phyloP scores from a whole-genome alignment of 768 basidiomycete species.

The Lactarius sanguifluus region DNA sequence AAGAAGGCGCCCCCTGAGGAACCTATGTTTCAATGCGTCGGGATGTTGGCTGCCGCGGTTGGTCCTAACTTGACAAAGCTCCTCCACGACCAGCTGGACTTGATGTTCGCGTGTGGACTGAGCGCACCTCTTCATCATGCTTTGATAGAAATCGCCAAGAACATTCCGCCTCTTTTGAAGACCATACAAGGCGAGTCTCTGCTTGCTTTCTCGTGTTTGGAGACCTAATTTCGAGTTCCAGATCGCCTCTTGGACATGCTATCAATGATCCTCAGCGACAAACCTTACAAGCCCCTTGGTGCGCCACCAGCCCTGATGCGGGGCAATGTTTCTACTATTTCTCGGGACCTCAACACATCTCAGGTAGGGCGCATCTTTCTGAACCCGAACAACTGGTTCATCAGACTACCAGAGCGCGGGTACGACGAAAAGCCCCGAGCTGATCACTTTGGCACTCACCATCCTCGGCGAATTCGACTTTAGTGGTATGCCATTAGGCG shows the following conservation, averaged over 20 bases:
- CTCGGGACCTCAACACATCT: slow-evolving; percentile 51
- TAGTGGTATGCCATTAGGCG: slow-evolving; percentile 55
- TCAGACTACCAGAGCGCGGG: slow-evolving; percentile 10
- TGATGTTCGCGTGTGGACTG: slow-evolving; percentile 93
- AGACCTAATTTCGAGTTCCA: slow-evolving; percentile 34
- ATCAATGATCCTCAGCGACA: slow-evolving; percentile 76
- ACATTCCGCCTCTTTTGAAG: slow-evolving; percentile 87
- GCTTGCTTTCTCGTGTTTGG: not conserved
- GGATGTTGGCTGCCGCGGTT: slow-evolving; percentile 92
- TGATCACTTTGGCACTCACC: slow-evolving; percentile 77
- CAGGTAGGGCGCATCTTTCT: slow-evolving; percentile 41
- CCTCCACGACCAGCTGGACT: slow-evolving; percentile 92
- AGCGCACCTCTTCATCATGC: slow-evolving; percentile 87
- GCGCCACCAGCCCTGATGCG: slow-evolving; percentile 67
- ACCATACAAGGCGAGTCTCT: slow-evolving; percentile 82
- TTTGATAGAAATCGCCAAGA: slow-evolving; percentile 75
- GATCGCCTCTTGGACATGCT: slow-evolving; percentile 89
- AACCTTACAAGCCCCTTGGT: slow-evolving; percentile 84
- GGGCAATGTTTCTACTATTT: slow-evolving; percentile 48
- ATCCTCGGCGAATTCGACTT: slow-evolving; percentile 95
- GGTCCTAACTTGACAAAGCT: slow-evolving; percentile 95
- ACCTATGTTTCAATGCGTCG: slow-evolving; percentile 96
- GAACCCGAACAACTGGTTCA: not conserved
- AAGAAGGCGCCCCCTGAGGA: slow-evolving; percentile 94
- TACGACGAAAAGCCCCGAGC: slow-evolving; percentile 60